These are phyloP conservation scores for Naganishia randhawae DNA, from an alignment of 768 basidiomycete genomes.

Conservation along the genomic window DNA sequence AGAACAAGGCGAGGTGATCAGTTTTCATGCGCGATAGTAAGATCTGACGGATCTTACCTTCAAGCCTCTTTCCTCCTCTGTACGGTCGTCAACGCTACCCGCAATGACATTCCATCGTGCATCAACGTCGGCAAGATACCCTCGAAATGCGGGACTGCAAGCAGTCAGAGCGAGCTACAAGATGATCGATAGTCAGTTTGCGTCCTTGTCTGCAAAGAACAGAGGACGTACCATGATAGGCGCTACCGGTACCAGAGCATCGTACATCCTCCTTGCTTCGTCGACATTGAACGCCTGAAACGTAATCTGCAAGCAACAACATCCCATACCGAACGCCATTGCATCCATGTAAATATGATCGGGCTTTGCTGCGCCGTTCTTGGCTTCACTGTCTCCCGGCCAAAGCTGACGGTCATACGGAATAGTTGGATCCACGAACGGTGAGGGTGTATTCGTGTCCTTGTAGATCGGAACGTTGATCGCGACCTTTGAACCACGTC, in stretches of 20 bases:
- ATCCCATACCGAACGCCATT: slow-evolving; percentile 99
- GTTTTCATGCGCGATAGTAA: neutral
- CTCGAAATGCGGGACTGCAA: slow-evolving; percentile 90
- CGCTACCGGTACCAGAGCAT: slow-evolving; percentile 89
- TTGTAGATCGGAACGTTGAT: slow-evolving; percentile 92
- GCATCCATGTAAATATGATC: slow-evolving; percentile 98
- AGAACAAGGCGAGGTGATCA: neutral
- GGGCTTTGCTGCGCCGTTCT: slow-evolving; percentile 75
- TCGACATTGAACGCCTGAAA: slow-evolving; percentile 93
- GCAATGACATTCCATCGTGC: slow-evolving; percentile 99
- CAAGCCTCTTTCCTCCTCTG: slow-evolving; percentile 85
- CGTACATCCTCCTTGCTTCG: slow-evolving; percentile 89
- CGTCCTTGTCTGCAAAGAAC: slow-evolving; percentile 43
- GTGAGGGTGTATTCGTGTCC: slow-evolving; percentile 77
- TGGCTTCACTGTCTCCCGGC: slow-evolving; percentile 84
- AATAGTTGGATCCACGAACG: slow-evolving; percentile 89
- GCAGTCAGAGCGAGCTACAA: slow-evolving; percentile 73
- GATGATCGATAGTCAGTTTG: slow-evolving; percentile 53
- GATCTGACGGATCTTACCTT: slow-evolving; percentile 56
- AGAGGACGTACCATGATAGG: slow-evolving; percentile 64
- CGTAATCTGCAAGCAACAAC: slow-evolving; percentile 93
- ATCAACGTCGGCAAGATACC: slow-evolving; percentile 92
- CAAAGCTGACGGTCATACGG: slow-evolving; percentile 80
- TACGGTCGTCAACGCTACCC: slow-evolving; percentile 96
- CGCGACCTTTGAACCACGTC: slow-evolving; percentile 87